Evolutionary conservation across 2,329 filamentous ascomycete species (phyloP).

Genomic region (Phialophora tarda): DNA sequence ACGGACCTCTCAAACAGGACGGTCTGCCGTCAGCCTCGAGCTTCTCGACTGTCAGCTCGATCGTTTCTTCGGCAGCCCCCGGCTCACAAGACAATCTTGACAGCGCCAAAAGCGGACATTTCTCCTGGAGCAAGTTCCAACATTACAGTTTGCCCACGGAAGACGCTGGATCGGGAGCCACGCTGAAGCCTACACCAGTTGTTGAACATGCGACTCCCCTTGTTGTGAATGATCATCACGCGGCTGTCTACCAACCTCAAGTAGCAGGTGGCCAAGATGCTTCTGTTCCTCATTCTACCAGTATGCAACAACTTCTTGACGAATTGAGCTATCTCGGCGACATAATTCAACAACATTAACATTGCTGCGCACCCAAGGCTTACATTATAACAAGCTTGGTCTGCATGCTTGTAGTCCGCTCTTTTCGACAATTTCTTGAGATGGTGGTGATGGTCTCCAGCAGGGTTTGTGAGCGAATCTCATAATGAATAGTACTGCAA

Average conservation of each 20-base stretch:
- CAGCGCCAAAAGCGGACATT: slow-evolving; percentile 23
- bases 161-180: slow-evolving; percentile 31
- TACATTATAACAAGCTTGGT: not conserved
- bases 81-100: slow-evolving; percentile 32
- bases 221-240: slow-evolving; percentile 34
- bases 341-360: slow-evolving; percentile 51
- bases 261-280: slow-evolving; percentile 6
- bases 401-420: slow-evolving; percentile 2
- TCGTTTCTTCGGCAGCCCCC: slow-evolving; percentile 34
- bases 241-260: slow-evolving; percentile 23
- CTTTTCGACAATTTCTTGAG: not conserved
- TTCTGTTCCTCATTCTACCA: slow-evolving; percentile 43
- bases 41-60: slow-evolving; percentile 48
- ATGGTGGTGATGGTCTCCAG: slow-evolving; percentile 1
- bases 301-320: slow-evolving; percentile 57
- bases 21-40: slow-evolving; percentile 41
- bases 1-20: slow-evolving; percentile 40
- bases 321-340: slow-evolving; percentile 59
- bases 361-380: not conserved
- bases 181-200: slow-evolving; percentile 27
- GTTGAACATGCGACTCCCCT: slow-evolving; percentile 15
- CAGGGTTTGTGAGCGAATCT: slow-evolving; percentile 1
- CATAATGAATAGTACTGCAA: not conserved
- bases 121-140: slow-evolving; percentile 33
- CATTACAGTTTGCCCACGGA: slow-evolving; percentile 38